These are phyloP conservation scores for Ogataea nakhonphanomensis DNA, from an alignment of 805 yeast species.

Conservation along the genomic window DNA sequence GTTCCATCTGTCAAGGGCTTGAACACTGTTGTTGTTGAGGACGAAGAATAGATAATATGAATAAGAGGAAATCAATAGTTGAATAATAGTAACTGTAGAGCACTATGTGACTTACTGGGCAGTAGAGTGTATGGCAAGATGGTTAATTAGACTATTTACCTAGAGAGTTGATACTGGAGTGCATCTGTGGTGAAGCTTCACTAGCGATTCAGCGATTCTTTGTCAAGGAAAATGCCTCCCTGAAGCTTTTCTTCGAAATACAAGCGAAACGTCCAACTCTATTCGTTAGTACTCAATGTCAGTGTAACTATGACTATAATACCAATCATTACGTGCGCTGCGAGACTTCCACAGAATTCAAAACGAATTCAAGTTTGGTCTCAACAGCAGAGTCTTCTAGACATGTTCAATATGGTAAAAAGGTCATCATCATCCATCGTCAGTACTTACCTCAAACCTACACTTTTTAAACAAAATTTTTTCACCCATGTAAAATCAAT, in stretches of 20 bases:
- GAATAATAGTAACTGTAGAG: constrained; percentile 1
- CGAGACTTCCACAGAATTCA: constrained; percentile 27
- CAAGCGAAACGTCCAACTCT: neutral
- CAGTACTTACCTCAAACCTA: constrained; percentile 4
- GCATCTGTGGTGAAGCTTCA: neutral
- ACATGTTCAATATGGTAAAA: constrained; percentile 33
- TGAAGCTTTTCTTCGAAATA: neutral
- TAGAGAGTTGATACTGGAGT: neutral
- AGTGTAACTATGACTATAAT: constrained; percentile 85
- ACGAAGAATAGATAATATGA: constrained; percentile 35
- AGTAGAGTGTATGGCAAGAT: neutral
- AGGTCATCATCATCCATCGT: constrained; percentile 30
- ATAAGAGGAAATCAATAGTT: constrained; percentile 9
- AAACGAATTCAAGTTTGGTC: constrained; percentile 28
- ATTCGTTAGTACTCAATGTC: constrained; percentile 33
- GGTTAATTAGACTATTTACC: neutral
- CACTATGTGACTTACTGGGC: neutral
- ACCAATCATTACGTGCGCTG: constrained; percentile 61
- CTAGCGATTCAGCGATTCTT: neutral
- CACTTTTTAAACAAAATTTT: constrained; percentile 4
- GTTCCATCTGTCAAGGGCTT: constrained; percentile 97
- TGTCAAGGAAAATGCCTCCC: neutral
- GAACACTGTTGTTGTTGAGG: constrained; percentile 95
- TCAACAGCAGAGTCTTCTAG: constrained; percentile 15
- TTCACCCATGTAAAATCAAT: neutral